These are phyloP conservation scores for Curvularia eragrostidis DNA, from an alignment of 2,329 filamentous ascomycete species.

Conservation along the genomic window DNA sequence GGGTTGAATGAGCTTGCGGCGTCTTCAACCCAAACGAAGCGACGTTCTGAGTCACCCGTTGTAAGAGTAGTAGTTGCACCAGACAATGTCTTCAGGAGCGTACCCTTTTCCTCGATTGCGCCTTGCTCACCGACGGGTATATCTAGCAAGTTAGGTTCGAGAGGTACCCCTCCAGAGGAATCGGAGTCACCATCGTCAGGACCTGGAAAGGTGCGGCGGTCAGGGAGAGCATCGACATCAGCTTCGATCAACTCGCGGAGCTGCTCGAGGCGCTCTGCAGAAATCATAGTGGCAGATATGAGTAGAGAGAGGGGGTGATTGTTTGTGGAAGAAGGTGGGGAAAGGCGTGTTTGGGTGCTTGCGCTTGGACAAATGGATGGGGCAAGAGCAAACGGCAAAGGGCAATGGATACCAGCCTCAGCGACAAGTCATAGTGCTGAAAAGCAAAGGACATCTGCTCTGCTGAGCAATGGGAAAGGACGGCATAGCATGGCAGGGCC, in stretches of 20 bases:
- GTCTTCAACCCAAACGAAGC: slow-evolving; percentile 32
- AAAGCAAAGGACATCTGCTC: not conserved
- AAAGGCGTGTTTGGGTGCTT: not conserved
- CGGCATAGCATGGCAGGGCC: not conserved
- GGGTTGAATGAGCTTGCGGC: slow-evolving; percentile 34
- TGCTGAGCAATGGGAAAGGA: not conserved
- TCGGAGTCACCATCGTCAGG: slow-evolving; percentile 22
- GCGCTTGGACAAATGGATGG: slow-evolving; percentile 7
- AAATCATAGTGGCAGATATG: slow-evolving; percentile 28
- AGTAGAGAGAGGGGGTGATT: not conserved
- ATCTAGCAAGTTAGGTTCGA: slow-evolving; percentile 9
- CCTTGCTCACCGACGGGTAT: slow-evolving; percentile 19
- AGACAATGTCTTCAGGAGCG: not conserved
- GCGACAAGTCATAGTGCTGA: not conserved
- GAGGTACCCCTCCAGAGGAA: slow-evolving; percentile 29
- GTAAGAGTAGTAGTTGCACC: not conserved
- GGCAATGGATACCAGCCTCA: not conserved
- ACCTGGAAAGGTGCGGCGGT: slow-evolving; percentile 13
- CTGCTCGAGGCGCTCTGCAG: slow-evolving; percentile 31
- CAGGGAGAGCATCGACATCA: slow-evolving; percentile 38
- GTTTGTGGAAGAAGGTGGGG: slow-evolving; percentile 1
- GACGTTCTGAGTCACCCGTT: slow-evolving; percentile 24
- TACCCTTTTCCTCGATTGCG: not conserved
- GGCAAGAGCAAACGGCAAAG: slow-evolving; percentile 17
- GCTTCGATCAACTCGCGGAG: slow-evolving; percentile 27